Evolutionary conservation across 371 early-diverging fungal genomes (phyloP).

Genomic region (Circinella minor): DNA sequence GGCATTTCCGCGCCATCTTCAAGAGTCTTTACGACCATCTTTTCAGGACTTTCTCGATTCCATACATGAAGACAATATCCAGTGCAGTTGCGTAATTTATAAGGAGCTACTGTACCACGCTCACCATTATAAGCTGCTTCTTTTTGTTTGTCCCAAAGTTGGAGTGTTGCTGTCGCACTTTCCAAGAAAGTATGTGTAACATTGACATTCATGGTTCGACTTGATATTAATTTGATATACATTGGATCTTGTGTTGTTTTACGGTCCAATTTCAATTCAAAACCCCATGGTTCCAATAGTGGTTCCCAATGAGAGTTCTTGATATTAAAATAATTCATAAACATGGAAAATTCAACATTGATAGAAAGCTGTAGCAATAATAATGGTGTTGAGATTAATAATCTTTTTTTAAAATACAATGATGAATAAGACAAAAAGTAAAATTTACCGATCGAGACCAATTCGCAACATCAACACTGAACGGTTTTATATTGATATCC

Average conservation of each 20-base stretch:
- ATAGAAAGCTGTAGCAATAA: slow-evolving; percentile 61
- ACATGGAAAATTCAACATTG: slow-evolving; percentile 71
- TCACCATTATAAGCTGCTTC: slow-evolving; percentile 43
- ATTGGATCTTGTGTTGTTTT: slow-evolving; percentile 31
- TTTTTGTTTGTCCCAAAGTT: slow-evolving; percentile 50
- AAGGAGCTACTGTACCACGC: slow-evolving; percentile 71
- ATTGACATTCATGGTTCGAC: slow-evolving; percentile 86
- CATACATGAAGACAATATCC: slow-evolving; percentile 91
- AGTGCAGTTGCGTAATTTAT: slow-evolving; percentile 85
- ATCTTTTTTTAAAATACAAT: background rate
- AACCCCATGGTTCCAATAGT: slow-evolving; percentile 90
- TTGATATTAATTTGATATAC: slow-evolving; percentile 70
- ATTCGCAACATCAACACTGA: slow-evolving; percentile 79
- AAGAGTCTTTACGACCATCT: slow-evolving; percentile 70
- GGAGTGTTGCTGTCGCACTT: slow-evolving; percentile 71
- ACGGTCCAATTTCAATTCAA: slow-evolving; percentile 55
- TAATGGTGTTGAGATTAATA: background rate
- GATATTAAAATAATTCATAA: slow-evolving; percentile 92
- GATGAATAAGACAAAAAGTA: background rate
- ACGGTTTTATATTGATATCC: slow-evolving; percentile 80
- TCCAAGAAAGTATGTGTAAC: slow-evolving; percentile 88
- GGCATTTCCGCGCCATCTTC: slow-evolving; percentile 77
- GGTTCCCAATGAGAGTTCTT: slow-evolving; percentile 99
- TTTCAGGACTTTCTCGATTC: slow-evolving; percentile 60
- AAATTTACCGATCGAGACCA: slow-evolving; percentile 77